A percentile compares a stretch with the other conserved stretches of the same genome.
These are phyloP conservation scores for Irpex sp. DNA, from an alignment of 1,284 basidiomycete species.

Conservation along the genomic window DNA sequence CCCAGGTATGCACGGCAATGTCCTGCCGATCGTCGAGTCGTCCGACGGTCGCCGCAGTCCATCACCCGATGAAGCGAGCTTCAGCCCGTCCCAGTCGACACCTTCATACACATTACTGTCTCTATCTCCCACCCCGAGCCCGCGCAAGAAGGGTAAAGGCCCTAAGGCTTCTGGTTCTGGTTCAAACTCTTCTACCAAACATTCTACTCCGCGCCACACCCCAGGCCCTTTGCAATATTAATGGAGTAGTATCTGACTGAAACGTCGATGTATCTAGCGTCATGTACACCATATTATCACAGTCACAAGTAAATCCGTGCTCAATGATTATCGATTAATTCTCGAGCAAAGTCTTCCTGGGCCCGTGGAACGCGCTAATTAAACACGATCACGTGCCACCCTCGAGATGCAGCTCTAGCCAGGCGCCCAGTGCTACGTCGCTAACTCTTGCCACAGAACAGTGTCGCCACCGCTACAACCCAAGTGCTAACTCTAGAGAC, in stretches of 20 bases:
- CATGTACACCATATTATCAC: too few species aligned
- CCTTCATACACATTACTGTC: not conserved
- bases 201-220: not conserved
- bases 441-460: too few species aligned
- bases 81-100: constrained; percentile 3
- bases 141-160: not conserved
- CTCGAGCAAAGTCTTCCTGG: too few species aligned
- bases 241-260: not conserved
- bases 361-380: not conserved
- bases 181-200: not conserved
- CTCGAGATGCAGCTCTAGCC: not conserved
- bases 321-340: too few species aligned
- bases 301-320: too few species aligned
- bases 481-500: not conserved
- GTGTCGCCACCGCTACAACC: too few species aligned
- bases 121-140: not conserved
- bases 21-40: not conserved
- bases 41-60: not conserved
- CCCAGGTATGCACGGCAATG: constrained; percentile 7
- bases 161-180: not conserved
- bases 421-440: too few species aligned
- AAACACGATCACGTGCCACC: constrained; percentile 14
- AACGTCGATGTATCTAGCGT: not conserved
- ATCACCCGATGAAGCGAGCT: not conserved
- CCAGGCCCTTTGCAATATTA: not conserved